These are phyloP conservation scores for Vishniacozyma victoriae DNA, from an alignment of 768 basidiomycete genomes.

Conservation along the genomic window DNA sequence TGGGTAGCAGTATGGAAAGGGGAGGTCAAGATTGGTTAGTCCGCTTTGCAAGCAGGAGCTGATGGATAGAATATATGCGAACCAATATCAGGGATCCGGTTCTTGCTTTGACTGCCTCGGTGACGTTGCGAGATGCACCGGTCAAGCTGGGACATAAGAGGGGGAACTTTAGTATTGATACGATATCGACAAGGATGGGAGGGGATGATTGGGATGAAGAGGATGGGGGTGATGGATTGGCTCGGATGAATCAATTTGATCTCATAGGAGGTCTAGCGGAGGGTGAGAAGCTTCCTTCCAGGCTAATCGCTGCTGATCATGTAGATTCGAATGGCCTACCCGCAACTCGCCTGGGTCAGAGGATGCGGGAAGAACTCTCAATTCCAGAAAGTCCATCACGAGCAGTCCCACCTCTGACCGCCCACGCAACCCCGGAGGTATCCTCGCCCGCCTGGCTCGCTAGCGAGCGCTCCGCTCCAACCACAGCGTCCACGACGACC, in stretches of 20 bases:
- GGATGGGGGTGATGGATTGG: constrained; percentile 64
- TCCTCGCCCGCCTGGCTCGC: too few relatives aligned
- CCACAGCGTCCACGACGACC: constrained; percentile 58
- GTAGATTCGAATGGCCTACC: constrained; percentile 51
- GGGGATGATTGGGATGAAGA: constrained; percentile 44
- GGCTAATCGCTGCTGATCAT: not conserved
- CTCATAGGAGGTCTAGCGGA: constrained; percentile 57
- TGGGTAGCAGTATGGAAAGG: constrained; percentile 82
- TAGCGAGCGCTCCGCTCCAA: too few relatives aligned
- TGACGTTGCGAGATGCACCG: constrained; percentile 86
- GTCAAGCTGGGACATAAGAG: constrained; percentile 12
- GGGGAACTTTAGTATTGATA: constrained; percentile 10
- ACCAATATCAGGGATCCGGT: constrained; percentile 67
- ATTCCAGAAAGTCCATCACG: constrained; percentile 49
- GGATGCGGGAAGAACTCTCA: constrained; percentile 63
- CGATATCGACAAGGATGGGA: constrained; percentile 15
- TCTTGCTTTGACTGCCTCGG: constrained; percentile 73
- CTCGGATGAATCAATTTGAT: constrained; percentile 42
- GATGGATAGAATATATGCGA: constrained; percentile 53
- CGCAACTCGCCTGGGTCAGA: constrained; percentile 63
- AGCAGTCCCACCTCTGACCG: constrained; percentile 30
- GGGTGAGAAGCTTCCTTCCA: constrained; percentile 48
- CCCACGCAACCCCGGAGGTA: constrained; percentile 55
- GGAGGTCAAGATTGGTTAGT: constrained; percentile 71
- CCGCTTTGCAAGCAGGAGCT: not conserved